Evolutionary conservation across 2,329 filamentous ascomycete genomes (phyloP).

Genomic region (Fusarium floridanum): DNA sequence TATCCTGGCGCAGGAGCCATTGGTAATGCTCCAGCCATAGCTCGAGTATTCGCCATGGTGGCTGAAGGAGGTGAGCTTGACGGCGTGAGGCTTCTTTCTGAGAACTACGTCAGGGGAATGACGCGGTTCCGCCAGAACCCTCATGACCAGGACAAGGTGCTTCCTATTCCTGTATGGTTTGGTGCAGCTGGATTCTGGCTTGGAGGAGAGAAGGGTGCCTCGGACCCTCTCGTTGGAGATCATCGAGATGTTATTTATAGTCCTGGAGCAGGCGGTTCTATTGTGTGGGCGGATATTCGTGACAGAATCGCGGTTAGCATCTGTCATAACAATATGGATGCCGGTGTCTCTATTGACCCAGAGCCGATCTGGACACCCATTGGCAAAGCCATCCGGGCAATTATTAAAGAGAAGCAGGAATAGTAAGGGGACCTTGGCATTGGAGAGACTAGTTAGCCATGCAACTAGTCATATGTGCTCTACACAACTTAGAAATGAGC

Average conservation of each 20-base stretch:
- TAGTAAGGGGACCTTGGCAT: not conserved
- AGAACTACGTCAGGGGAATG: not conserved
- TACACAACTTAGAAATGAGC: not conserved
- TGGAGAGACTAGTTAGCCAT: not conserved
- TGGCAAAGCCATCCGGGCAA: not conserved
- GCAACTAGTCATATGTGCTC: not conserved
- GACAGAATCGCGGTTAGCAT: not conserved
- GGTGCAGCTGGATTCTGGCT: conserved; percentile 2
- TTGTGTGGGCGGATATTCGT: conserved; percentile 4
- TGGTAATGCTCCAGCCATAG: conserved; percentile 4
- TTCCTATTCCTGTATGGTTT: conserved; percentile 8
- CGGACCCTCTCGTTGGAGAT: not conserved
- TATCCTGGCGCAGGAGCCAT: conserved; percentile 17
- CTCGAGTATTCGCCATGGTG: conserved; percentile 16
- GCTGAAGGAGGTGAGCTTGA: conserved; percentile 8
- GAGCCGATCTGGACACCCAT: not conserved
- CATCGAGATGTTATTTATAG: conserved; percentile 8
- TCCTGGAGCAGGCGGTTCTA: conserved; percentile 3
- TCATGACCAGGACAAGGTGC: not conserved
- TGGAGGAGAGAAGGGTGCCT: not conserved
- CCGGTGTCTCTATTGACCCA: not conserved
- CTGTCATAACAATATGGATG: conserved; percentile 13
- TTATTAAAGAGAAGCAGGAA: not conserved
- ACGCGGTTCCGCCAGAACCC: not conserved
- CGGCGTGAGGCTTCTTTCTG: not conserved